Conservation (phyloP, 148 eudicot genomes). For the Rhododendron molle region DNA sequence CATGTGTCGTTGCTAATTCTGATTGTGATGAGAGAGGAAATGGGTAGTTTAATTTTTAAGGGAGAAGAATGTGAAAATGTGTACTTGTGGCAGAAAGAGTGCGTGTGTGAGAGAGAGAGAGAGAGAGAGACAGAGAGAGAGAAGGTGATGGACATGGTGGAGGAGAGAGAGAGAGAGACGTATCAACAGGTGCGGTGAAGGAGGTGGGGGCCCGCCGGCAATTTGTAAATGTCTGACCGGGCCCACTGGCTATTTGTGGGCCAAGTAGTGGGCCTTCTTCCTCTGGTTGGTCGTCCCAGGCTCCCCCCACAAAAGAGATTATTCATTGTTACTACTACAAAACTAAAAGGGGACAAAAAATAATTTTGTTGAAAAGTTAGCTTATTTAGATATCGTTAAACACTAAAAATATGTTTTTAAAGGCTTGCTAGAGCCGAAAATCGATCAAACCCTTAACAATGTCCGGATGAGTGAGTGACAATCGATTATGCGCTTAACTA, state of each 20-base stretch:
- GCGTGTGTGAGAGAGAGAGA: neutral
- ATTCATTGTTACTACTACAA: too few species aligned
- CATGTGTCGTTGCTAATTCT: neutral
- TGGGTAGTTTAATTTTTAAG: neutral
- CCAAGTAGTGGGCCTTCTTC: constrained; percentile 24
- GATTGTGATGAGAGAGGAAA: neutral
- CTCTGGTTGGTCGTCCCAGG: constrained; percentile 7
- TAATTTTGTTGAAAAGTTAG: too few species aligned
- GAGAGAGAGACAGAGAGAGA: neutral
- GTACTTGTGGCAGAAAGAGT: neutral
- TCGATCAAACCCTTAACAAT: too few species aligned
- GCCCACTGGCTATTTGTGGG: neutral
- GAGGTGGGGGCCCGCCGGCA: constrained; percentile 12
- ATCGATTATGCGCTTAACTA: too few species aligned
- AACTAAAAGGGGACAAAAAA: too few species aligned
- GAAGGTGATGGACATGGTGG: neutral
- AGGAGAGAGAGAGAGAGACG: constrained; percentile 3
- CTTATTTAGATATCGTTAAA: too few species aligned
- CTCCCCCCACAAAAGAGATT: neutral
- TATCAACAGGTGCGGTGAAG: neutral
- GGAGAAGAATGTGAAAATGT: neutral
- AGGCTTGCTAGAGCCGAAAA: too few species aligned
- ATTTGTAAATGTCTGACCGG: neutral
- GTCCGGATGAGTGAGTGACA: too few species aligned
- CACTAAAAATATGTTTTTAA: too few species aligned